These are phyloP conservation scores for Lactarius vividus DNA, from an alignment of 768 basidiomycete genomes.

Conservation along the genomic window DNA sequence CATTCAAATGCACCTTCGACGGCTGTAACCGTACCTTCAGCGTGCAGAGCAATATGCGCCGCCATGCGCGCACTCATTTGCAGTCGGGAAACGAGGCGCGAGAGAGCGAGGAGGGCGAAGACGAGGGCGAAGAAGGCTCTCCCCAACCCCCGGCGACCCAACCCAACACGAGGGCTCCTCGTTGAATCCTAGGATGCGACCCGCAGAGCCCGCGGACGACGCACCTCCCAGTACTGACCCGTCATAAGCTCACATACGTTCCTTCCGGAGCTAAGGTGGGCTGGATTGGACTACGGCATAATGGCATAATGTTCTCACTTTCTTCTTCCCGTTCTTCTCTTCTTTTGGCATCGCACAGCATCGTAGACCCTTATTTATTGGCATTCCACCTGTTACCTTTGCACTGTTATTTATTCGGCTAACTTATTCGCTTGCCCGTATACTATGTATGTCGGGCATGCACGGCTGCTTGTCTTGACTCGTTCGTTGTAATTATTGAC, in stretches of 20 bases:
- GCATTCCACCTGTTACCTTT: conserved; percentile 20
- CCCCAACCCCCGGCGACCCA: conserved; percentile 12
- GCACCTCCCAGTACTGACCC: conserved; percentile 1
- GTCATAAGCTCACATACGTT: conserved; percentile 8
- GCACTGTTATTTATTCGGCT: conserved; percentile 24
- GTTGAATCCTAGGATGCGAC: conserved; percentile 8
- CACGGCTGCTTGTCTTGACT: background rate
- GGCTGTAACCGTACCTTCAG: conserved; percentile 80
- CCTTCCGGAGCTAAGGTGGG: conserved; percentile 4
- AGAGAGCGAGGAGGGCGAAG: conserved; percentile 23
- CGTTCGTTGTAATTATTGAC: conserved; percentile 16
- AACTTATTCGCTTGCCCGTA: conserved; percentile 19
- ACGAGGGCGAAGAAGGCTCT: conserved; percentile 27
- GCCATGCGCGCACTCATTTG: conserved; percentile 73
- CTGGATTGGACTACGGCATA: background rate
- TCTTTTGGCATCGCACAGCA: conserved; percentile 14
- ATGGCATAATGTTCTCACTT: conserved; percentile 11
- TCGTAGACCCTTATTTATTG: conserved; percentile 18
- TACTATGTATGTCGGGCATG: background rate
- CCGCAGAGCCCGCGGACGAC: conserved; percentile 11
- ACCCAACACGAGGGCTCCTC: background rate
- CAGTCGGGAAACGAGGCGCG: conserved; percentile 27
- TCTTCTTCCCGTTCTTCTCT: conserved; percentile 4
- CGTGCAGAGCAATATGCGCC: conserved; percentile 86
- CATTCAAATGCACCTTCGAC: conserved; percentile 71